A percentile compares a stretch with the other conserved stretches of the same genome.
phyloP scores from a whole-genome alignment of 1,139 yeast species.

The Blastobotrys raffinosifermentans region DNA sequence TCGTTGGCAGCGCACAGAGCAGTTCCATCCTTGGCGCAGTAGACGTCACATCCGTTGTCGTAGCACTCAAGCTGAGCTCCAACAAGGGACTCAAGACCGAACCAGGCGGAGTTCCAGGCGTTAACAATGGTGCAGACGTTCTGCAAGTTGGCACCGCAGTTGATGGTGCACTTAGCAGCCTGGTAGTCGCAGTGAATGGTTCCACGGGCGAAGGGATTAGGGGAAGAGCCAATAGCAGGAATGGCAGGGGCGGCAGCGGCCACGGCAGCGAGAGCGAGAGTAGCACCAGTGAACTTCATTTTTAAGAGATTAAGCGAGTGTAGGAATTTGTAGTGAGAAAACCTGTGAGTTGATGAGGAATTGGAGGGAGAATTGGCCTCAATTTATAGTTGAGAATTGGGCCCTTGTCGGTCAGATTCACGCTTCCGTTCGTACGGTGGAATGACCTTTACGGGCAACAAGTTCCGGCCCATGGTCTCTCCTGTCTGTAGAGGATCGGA shows the following conservation, averaged over 20 bases:
- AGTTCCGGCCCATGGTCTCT: too few relatives aligned
- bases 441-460: too few relatives aligned
- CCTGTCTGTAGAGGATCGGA: too few relatives aligned
- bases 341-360: not conserved
- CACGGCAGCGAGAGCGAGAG: constrained; percentile 2
- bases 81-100: constrained; percentile 13
- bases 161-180: constrained; percentile 10
- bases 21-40: constrained; percentile 11
- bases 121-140: constrained; percentile 12
- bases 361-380: constrained; percentile 1
- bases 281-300: constrained; percentile 1
- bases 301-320: not conserved
- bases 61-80: constrained; percentile 10
- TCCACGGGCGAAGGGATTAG: not conserved
- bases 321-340: not conserved
- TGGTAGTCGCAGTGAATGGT: constrained; percentile 10
- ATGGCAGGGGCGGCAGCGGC: constrained; percentile 1
- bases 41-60: constrained; percentile 12
- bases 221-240: not conserved
- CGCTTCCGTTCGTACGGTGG: too few relatives aligned
- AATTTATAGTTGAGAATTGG: not conserved
- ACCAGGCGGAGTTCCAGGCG: constrained; percentile 12
- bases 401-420: too few relatives aligned
- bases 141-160: constrained; percentile 11
- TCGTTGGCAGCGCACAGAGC: constrained; percentile 11